Conservation (phyloP, 768 basidiomycete genomes). For the Podaxis sp. region DNA sequence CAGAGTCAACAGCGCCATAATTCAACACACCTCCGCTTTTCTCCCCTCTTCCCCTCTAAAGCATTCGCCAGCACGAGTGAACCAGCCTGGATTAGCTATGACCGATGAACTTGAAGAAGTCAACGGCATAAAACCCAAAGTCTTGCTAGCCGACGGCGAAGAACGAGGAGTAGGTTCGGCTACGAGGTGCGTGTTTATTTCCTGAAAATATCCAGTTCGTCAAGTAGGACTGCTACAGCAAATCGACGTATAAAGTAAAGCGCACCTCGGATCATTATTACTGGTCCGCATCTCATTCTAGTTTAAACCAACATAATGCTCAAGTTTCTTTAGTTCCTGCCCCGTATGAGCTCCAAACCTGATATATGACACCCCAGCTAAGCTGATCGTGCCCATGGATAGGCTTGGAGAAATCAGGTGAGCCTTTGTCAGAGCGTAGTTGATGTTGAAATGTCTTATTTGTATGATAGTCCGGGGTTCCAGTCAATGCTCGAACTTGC, state of each 20-base stretch:
- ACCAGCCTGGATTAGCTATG: conserved; percentile 10
- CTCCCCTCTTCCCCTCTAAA: background rate
- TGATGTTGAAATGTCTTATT: background rate
- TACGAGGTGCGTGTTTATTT: conserved; percentile 22
- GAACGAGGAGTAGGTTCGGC: conserved; percentile 40
- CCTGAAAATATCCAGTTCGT: background rate
- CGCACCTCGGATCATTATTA: conserved; percentile 39
- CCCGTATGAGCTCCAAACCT: conserved; percentile 16
- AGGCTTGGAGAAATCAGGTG: conserved; percentile 28
- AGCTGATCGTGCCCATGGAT: background rate
- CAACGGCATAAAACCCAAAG: conserved; percentile 46
- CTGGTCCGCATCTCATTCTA: conserved; percentile 18
- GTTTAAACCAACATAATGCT: background rate
- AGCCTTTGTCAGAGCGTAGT: background rate
- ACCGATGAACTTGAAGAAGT: conserved; percentile 47
- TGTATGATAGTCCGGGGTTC: conserved; percentile 24
- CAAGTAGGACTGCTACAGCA: conserved; percentile 22
- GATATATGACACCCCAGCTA: background rate
- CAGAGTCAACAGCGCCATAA: background rate
- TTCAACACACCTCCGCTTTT: background rate
- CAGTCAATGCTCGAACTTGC: conserved; percentile 44
- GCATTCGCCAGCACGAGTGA: background rate
- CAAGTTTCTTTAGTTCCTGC: conserved; percentile 19
- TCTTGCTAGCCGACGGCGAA: conserved; percentile 41
- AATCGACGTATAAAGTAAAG: conserved; percentile 38